Percentiles rank a stretch among this genome's conserved stretches.
These are phyloP conservation scores for Quercus berberidifolia DNA, from an alignment of 306 rosid genomes.

Conservation along the genomic window DNA sequence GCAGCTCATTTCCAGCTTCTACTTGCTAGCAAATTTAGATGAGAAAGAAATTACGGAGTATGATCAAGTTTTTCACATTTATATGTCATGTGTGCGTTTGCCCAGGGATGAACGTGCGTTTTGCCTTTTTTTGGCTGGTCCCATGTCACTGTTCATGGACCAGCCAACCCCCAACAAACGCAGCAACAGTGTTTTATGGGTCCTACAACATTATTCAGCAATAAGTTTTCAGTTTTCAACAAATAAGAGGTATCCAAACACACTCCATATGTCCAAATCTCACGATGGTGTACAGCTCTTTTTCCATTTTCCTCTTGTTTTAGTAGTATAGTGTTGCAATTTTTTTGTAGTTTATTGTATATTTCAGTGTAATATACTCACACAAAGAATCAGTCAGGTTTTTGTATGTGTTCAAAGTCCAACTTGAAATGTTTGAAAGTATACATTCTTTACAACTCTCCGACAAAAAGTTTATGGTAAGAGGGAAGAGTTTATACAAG, in stretches of 20 bases:
- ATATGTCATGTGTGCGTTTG: not conserved
- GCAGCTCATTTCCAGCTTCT: slow-evolving; percentile 14
- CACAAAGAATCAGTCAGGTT: not conserved
- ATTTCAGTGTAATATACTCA: not conserved
- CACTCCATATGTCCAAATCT: slow-evolving; percentile 5
- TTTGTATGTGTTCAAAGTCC: no score
- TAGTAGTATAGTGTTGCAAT: not conserved
- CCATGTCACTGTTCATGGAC: no score
- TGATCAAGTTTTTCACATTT: slow-evolving; percentile 21
- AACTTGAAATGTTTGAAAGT: not conserved
- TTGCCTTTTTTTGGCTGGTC: no score
- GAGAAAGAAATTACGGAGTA: slow-evolving; percentile 22
- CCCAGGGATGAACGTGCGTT: no score
- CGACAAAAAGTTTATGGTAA: not conserved
- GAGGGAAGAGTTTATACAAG: not conserved
- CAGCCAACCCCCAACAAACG: no score
- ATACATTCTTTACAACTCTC: not conserved
- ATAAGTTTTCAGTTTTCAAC: no score
- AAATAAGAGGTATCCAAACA: no score
- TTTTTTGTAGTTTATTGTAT: not conserved
- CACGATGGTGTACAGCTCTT: not conserved
- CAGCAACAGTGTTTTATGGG: no score
- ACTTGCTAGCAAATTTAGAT: slow-evolving; percentile 2
- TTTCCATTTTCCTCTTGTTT: not conserved
- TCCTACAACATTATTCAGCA: no score